Conservation (phyloP, 1,284 basidiomycete species). For the Pisolithus thermaeus region DNA sequence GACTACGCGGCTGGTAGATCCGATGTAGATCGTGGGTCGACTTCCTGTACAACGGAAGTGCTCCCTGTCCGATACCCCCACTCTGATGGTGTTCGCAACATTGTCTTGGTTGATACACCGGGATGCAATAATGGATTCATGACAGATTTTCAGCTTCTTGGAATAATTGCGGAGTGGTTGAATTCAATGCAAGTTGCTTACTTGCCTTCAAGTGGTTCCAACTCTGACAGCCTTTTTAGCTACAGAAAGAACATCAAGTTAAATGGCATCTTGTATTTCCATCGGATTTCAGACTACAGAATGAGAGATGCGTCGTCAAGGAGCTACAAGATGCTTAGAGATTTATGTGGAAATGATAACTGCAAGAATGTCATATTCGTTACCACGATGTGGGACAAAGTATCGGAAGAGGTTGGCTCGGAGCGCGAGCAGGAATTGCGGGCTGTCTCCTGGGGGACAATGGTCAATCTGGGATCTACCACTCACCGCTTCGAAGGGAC, state of each 20-base stretch:
- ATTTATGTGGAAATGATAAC: slow-evolving; percentile 19
- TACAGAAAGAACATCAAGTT: slow-evolving; percentile 4
- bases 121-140: not conserved
- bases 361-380: slow-evolving; percentile 22
- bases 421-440: not conserved
- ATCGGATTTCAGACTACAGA: slow-evolving; percentile 36
- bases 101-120: not conserved
- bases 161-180: not conserved
- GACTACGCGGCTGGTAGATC: not conserved
- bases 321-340: slow-evolving; percentile 17
- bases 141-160: not conserved
- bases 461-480: not conserved
- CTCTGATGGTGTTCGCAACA: not conserved
- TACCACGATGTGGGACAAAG: slow-evolving; percentile 10
- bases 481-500: not conserved
- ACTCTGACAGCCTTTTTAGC: not conserved
- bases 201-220: not conserved
- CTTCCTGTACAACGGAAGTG: not conserved
- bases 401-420: not conserved
- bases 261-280: slow-evolving; percentile 23
- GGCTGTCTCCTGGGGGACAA: not conserved
- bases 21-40: not conserved
- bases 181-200: not conserved
- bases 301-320: slow-evolving; percentile 32
- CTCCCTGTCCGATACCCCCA: slow-evolving; percentile 1